Conservation (phyloP, 192 early-diverging fungal species). For the Coemansia sp. region DNA sequence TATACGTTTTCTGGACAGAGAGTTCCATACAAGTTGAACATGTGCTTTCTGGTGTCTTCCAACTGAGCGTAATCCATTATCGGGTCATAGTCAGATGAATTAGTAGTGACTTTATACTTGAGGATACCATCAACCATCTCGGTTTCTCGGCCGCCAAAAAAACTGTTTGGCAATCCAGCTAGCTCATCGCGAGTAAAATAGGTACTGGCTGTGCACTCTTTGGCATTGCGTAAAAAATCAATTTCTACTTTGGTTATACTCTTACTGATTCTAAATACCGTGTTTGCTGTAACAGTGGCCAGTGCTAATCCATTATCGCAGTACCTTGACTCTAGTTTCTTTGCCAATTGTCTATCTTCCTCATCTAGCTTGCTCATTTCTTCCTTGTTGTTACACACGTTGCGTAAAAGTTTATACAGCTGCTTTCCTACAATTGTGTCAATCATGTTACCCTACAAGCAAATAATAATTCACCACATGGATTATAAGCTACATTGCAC, state of each 20-base stretch:
- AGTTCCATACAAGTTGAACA: conserved; percentile 33
- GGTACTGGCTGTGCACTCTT: conserved; percentile 54
- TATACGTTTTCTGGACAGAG: conserved; percentile 57
- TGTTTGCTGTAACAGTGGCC: neutral
- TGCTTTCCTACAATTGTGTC: neutral
- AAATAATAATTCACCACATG: neutral
- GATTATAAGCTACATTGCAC: neutral
- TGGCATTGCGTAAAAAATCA: conserved; percentile 63
- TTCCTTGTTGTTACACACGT: neutral
- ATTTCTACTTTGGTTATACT: conserved; percentile 51
- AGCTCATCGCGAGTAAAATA: conserved; percentile 56
- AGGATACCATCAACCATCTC: conserved; percentile 55
- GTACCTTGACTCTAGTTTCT: neutral
- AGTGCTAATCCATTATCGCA: neutral
- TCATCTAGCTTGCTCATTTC: conserved; percentile 33
- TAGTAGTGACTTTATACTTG: conserved; percentile 64
- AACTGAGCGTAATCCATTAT: conserved; percentile 46
- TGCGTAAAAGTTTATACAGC: conserved; percentile 9
- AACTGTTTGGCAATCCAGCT: conserved; percentile 66
- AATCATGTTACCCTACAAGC: neutral
- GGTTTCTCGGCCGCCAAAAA: conserved; percentile 56
- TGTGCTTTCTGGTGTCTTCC: conserved; percentile 49
- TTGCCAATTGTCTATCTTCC: neutral
- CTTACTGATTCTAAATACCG: neutral
- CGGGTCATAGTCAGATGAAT: conserved; percentile 55